Percentiles rank a stretch among this genome's conserved stretches.
phyloP scores from a whole-genome alignment of 2,329 filamentous ascomycete genomes.

The Claviceps spartinae region DNA sequence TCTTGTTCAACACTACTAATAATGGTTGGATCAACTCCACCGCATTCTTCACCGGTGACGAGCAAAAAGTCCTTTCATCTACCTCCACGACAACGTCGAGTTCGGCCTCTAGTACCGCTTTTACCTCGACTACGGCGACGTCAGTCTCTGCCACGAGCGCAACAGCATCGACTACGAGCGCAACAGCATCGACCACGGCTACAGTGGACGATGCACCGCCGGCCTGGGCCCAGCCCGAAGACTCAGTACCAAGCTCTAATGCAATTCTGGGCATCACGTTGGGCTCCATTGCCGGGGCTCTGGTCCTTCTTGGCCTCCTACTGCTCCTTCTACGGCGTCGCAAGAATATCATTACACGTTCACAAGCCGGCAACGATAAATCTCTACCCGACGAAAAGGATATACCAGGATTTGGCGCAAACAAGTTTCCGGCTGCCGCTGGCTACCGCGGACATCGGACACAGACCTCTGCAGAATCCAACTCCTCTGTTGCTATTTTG shows the following conservation, averaged over 20 bases:
- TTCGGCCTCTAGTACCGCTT: slow-evolving; percentile 13
- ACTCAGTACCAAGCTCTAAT: slow-evolving; percentile 26
- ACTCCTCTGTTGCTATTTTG: slow-evolving; percentile 50
- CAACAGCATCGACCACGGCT: slow-evolving; percentile 12
- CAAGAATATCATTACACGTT: slow-evolving; percentile 40
- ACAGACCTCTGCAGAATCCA: slow-evolving; percentile 41
- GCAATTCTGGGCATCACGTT: slow-evolving; percentile 68
- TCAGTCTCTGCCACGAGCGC: slow-evolving; percentile 9
- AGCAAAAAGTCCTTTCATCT: slow-evolving; percentile 24
- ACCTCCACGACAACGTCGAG: slow-evolving; percentile 17
- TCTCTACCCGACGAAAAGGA: slow-evolving; percentile 44
- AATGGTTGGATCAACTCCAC: slow-evolving; percentile 71
- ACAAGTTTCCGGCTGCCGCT: slow-evolving; percentile 22
- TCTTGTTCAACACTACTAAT: slow-evolving; percentile 60
- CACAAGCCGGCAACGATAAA: slow-evolving; percentile 30
- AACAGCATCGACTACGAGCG: slow-evolving; percentile 10
- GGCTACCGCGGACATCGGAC: slow-evolving; percentile 38
- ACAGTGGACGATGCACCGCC: slow-evolving; percentile 3
- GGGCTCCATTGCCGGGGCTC: slow-evolving; percentile 65
- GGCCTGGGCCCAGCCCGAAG: background rate
- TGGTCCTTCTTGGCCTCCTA: slow-evolving; percentile 55
- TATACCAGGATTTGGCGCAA: slow-evolving; percentile 33
- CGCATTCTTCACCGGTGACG: slow-evolving; percentile 40
- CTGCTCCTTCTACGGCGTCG: slow-evolving; percentile 43
- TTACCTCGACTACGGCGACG: slow-evolving; percentile 7